Conservation (phyloP, 345 rosid genomes). For the Turritis glabra region DNA sequence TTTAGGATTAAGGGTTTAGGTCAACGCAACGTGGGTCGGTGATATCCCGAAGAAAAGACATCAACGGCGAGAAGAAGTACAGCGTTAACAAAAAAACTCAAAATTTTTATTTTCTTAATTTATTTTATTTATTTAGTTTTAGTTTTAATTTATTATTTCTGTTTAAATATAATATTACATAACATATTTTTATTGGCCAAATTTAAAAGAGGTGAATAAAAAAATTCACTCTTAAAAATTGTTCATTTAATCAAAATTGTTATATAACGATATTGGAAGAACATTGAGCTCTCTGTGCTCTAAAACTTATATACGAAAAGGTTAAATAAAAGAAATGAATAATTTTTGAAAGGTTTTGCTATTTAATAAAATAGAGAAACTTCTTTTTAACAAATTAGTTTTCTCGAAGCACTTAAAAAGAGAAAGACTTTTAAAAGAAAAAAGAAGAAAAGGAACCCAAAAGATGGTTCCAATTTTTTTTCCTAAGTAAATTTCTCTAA, state of each 20-base stretch:
- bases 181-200: too few relatives aligned
- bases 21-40: too few relatives aligned
- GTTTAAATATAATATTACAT: too few relatives aligned
- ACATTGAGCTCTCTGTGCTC: not conserved
- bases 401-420: constrained; percentile 17
- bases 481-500: constrained; percentile 78
- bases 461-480: constrained; percentile 37
- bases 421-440: not conserved
- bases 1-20: too few relatives aligned
- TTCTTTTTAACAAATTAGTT: constrained; percentile 32
- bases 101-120: too few relatives aligned
- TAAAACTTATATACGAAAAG: not conserved
- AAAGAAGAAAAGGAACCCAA: constrained; percentile 31
- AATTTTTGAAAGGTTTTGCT: constrained; percentile 17
- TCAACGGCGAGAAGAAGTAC: too few relatives aligned
- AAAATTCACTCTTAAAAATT: too few relatives aligned
- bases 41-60: too few relatives aligned
- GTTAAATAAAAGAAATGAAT: not conserved
- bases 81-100: too few relatives aligned
- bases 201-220: too few relatives aligned
- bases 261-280: not conserved
- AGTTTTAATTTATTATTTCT: too few relatives aligned
- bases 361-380: constrained; percentile 36
- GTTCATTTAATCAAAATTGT: not conserved
- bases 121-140: too few relatives aligned